A percentile compares a stretch with the other conserved stretches of the same genome.
These are phyloP conservation scores for Neobulgaria alba DNA, from an alignment of 2,329 filamentous ascomycete species.

Conservation along the genomic window DNA sequence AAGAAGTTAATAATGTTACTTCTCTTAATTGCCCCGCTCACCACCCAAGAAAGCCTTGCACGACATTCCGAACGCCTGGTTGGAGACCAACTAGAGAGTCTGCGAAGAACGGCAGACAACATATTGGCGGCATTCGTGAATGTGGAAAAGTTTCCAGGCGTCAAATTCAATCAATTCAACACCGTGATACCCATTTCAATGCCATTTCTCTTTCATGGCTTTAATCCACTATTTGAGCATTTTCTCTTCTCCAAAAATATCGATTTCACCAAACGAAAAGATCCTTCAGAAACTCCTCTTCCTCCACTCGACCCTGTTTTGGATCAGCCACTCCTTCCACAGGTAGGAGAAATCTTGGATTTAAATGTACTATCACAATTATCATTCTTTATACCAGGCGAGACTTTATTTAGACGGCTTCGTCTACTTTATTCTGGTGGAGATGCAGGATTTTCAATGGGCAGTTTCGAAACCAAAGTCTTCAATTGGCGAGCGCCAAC, in stretches of 20 bases:
- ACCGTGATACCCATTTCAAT: constrained; percentile 49
- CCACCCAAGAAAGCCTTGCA: constrained; percentile 56
- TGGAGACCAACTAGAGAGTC: constrained; percentile 45
- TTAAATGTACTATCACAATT: constrained; percentile 58
- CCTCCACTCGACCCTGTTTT: constrained; percentile 14
- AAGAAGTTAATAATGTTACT: constrained; percentile 62
- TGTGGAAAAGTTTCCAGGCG: constrained; percentile 53
- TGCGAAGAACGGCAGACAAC: constrained; percentile 54
- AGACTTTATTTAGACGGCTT: constrained; percentile 55
- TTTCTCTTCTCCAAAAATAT: constrained; percentile 68
- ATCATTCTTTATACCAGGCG: constrained; percentile 62
- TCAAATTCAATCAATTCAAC: constrained; percentile 54
- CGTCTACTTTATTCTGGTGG: constrained; percentile 62
- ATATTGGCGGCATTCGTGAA: constrained; percentile 59
- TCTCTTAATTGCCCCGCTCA: constrained; percentile 56
- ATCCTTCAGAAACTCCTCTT: constrained; percentile 14
- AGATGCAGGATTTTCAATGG: constrained; percentile 67
- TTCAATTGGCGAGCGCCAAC: constrained; percentile 73
- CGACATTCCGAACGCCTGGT: constrained; percentile 48
- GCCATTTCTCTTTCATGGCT: constrained; percentile 58
- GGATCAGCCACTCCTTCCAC: constrained; percentile 37
- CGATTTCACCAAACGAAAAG: constrained; percentile 42
- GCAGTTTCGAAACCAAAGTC: constrained; percentile 64
- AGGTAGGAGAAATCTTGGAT: constrained; percentile 54
- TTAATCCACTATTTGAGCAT: constrained; percentile 63